Percentiles rank a stretch among this genome's conserved stretches.
Conservation (phyloP, 2,329 filamentous ascomycete genomes). For the Pseudogymnoascus pannorum region DNA sequence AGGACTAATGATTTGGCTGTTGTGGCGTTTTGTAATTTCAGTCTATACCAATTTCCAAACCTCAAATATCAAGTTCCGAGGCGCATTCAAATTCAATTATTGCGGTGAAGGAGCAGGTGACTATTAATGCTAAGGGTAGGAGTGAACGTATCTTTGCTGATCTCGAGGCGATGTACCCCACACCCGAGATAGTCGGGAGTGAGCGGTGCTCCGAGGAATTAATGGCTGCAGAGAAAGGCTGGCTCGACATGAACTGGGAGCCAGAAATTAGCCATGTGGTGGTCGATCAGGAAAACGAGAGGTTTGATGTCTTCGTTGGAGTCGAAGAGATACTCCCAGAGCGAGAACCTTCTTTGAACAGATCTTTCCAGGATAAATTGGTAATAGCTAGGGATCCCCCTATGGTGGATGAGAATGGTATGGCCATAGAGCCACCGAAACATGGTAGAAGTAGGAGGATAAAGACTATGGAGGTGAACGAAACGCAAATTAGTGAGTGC, state of each 20-base stretch:
- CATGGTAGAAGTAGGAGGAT: conserved; percentile 57
- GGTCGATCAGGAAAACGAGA: not conserved
- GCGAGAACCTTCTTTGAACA: not conserved
- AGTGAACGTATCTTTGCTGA: conserved; percentile 83
- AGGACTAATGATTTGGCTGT: conserved; percentile 80
- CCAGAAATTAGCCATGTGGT: conserved; percentile 16
- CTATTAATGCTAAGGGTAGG: conserved; percentile 76
- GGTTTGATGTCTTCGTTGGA: conserved; percentile 4
- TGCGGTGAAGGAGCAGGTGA: conserved; percentile 68
- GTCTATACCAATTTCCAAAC: conserved; percentile 44
- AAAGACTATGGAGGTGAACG: conserved; percentile 78
- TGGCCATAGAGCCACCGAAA: conserved; percentile 37
- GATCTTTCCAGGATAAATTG: conserved; percentile 25
- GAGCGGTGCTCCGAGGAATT: conserved; percentile 92
- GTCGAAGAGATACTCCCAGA: not conserved
- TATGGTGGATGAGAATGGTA: conserved; percentile 54
- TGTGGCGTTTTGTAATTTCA: conserved; percentile 50
- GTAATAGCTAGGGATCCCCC: conserved; percentile 30
- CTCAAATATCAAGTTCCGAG: conserved; percentile 38
- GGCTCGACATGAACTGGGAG: conserved; percentile 53
- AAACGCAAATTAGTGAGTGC: conserved; percentile 81
- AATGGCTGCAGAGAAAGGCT: conserved; percentile 68
- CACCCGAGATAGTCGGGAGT: conserved; percentile 58
- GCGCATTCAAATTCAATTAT: conserved; percentile 52
- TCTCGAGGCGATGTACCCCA: conserved; percentile 77